Conservation (phyloP, 129 eudicot genomes). For the Oenanthe sinensis region DNA sequence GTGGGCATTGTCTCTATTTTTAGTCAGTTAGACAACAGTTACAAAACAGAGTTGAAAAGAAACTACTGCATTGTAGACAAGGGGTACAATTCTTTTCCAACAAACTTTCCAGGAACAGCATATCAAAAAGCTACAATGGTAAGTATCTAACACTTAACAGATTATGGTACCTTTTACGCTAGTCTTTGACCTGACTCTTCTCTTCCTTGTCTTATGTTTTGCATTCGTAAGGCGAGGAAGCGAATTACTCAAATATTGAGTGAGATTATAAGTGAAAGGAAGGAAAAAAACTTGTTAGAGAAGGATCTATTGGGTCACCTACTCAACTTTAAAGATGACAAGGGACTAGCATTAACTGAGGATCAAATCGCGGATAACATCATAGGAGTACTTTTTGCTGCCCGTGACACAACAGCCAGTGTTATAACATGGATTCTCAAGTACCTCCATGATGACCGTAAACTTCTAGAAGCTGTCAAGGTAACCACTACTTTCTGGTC, state of each 20-base stretch:
- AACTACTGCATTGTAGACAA: slow-evolving; percentile 62
- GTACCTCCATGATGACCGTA: slow-evolving; percentile 51
- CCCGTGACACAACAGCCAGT: slow-evolving; percentile 86
- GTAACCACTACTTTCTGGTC: slow-evolving; percentile 17
- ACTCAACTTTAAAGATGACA: slow-evolving; percentile 51
- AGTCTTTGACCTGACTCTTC: neutral
- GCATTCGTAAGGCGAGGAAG: slow-evolving; percentile 53
- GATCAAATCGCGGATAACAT: slow-evolving; percentile 73
- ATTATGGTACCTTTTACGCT: neutral
- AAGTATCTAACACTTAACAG: neutral
- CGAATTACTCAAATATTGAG: slow-evolving; percentile 39
- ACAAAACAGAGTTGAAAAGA: neutral
- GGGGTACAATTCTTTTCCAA: slow-evolving; percentile 95
- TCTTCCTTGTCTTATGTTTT: too few species aligned
- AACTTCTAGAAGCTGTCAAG: slow-evolving; percentile 53
- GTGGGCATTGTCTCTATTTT: slow-evolving; percentile 72
- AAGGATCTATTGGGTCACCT: slow-evolving; percentile 51
- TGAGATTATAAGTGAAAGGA: slow-evolving; percentile 46
- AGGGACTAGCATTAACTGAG: slow-evolving; percentile 39
- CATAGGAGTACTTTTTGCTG: slow-evolving; percentile 85
- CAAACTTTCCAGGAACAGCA: slow-evolving; percentile 71
- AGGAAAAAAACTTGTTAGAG: slow-evolving; percentile 28
- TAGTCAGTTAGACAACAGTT: slow-evolving; percentile 30
- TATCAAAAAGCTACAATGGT: slow-evolving; percentile 73
- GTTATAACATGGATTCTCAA: slow-evolving; percentile 77